Base-by-base conservation (phyloP, 768 basidiomycete genomes). In the Rossbeevera mucosa region DNA sequence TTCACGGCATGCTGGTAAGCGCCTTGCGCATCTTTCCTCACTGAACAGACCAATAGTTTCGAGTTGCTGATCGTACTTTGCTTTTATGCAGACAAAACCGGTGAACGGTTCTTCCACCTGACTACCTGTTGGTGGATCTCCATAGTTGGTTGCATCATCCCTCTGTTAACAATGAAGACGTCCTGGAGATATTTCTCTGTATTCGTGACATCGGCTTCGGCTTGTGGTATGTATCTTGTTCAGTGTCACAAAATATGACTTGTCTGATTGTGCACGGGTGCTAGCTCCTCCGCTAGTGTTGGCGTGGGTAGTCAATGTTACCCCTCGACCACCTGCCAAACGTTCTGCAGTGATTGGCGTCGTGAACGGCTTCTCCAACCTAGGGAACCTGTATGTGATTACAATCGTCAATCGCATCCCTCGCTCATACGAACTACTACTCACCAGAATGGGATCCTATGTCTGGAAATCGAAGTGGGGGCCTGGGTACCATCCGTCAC, bases 31-130 rank as follows among this genome's bases (percentile, higher is more conserved):
- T n/a, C 31, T 6, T 33, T 11, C 7, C 14, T 33, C 14, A 33
- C 3, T 16, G 13, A 16, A 33, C 41, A 41, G 7, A 20, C 16
- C n/a, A n/a, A n/a, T 28, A 21, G 30, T 12, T 16, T 38, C 13
- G 4, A 22, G 26, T 24, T 38, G 43, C 28, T 16, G 0, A 29
- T n/a, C 7, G 6, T 9, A 4, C 26, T 26, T n/a, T 33, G 7
- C 21, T 11, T 48, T 22, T 2, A 43, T 24, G 18, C 30, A 78
- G 83, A 85, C 55, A 70, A 68, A 51, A 80, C 80, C 4, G 83
- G 83, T 0, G 84, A 85, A 65, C 76, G 82, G 6, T 85, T 80
- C 68, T 81, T 82, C 73, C 85, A 86, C 62, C 71, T 78, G 46
- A 65, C 71, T 3, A 70, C 63, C 2, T 77, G 76, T 69, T 83